Evolutionary conservation across 192 early-diverging fungal genomes (phyloP), one percentile per base, ranked within the genome.

Genomic region (Chytriomyces sp.): DNA sequence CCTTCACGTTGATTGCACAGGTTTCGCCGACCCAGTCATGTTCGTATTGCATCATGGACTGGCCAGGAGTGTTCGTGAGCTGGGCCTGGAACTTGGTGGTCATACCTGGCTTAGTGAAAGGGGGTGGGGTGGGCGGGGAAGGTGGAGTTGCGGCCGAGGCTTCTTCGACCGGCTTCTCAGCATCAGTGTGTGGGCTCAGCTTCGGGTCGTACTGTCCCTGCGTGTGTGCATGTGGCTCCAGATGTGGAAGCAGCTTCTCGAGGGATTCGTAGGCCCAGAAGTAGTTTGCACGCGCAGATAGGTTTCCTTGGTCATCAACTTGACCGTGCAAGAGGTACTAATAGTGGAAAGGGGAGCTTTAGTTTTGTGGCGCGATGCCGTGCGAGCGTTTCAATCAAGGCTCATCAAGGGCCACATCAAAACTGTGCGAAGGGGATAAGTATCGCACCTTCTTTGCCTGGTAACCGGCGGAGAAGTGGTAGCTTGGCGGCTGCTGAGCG

Each of bases 31-130:
- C 87, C 80, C 94, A 91, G 74, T 99, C 98, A 77, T 93, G 91
- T 77, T 99, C 98, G 28, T 93, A 66, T 77, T 95, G 91, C 31
- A 98, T 68, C 92, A 95, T 94, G 53, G 91, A 93, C 71, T 98
- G 92, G 60, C 90, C 91, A 36, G 91, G 89, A 26, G 75, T 83
- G 63, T 81, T 82, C 61, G 88, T 88, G 54, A 96, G 31, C 63
- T 84, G 84, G 26, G 73, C 77, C 41, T 86, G 85, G 68, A 85
- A n/a, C 52, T 88, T 88, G 52, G 78, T 71, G 55, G 79, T 82
- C 44, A 75, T 75, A 17, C 67, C 22, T 30, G 63, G 73, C 52
- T 74, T 74, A 54, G 55, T 65, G 8, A 56, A 10, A 28, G 76
- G 55, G 8, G 76, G 67, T n/a, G 67, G 66, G 6, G 70, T 73